Base-by-base conservation (phyloP, 1,284 basidiomycete genomes). In the Gymnopus androsaceus region DNA sequence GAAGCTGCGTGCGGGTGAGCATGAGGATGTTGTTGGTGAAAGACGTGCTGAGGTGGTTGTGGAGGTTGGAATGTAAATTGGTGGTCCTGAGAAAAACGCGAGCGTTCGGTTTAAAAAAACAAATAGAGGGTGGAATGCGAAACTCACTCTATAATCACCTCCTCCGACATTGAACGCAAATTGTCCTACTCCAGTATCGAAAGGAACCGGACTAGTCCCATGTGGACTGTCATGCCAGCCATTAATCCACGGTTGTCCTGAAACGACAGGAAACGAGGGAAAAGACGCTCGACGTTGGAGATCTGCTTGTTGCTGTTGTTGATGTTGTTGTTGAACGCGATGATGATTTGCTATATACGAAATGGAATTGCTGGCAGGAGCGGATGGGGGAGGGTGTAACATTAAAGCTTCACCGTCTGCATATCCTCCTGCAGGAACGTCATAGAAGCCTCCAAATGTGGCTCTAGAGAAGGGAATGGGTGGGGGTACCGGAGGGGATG, bases 311-410 rank as follows among this genome's bases (percentile, higher is more conserved):
- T 83, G 77, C 0, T 72, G n/a, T n/a, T n/a, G n/a, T n/a, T n/a
- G n/a, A n/a, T n/a, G n/a, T n/a, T n/a, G n/a, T n/a, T n/a, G n/a
- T n/a, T n/a, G n/a, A n/a, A n/a, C n/a, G n/a, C n/a, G 67, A 15
- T 81, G 75, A 64, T 81, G 84, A 54, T 81, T 79, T 3, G 72
- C 72, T 30, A 76, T 62, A 59, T 78, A 72, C 34, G 48, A 50
- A n/a, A n/a, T n/a, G n/a, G n/a, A n/a, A n/a, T n/a, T n/a, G n/a
- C n/a, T n/a, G n/a, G n/a, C n/a, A n/a, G n/a, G n/a, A n/a, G n/a
- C n/a, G n/a, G n/a, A n/a, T n/a, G 48, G 48, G 12, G 48, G 34
- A 17, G 48, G 48, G 15, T 50, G 33, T 12, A 50, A 38, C 14
- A 50, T 17, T 4, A 50, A 50, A 1, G 33, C 34, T 38, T 28